Evolutionary conservation across 192 early-diverging fungal genomes (phyloP).

Genomic region (Coemansia sp.): DNA sequence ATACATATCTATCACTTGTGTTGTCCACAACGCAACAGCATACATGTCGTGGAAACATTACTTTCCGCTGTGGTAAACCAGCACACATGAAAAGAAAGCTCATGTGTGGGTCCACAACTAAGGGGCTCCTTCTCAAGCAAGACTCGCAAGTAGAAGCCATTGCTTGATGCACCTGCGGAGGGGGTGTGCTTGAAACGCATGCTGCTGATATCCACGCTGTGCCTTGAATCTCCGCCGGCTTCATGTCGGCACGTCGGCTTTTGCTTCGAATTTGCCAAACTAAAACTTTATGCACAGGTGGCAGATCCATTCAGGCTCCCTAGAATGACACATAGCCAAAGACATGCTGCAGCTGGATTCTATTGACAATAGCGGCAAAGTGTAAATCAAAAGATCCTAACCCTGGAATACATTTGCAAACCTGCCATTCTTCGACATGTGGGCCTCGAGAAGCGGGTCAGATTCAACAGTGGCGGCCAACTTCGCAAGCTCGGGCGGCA

Average conservation of each 20-base stretch:
- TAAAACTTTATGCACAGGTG: background rate
- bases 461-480: slow-evolving; percentile 26
- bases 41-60: no score
- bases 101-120: no score
- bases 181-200: background rate
- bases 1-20: no score
- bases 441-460: slow-evolving; percentile 5
- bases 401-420: background rate
- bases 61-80: no score
- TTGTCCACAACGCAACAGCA: no score
- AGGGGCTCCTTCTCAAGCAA: no score
- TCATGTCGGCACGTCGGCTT: slow-evolving; percentile 1
- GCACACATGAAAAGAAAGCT: no score
- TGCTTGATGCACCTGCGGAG: background rate
- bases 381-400: background rate
- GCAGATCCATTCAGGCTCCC: background rate
- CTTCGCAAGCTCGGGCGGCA: slow-evolving; percentile 39
- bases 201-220: background rate
- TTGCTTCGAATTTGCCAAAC: background rate
- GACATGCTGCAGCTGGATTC: no score
- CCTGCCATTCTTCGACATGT: background rate
- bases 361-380: no score
- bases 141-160: background rate
- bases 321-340: background rate
- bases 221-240: slow-evolving; percentile 2